These are phyloP conservation scores for Metschnikowia matae DNA, from an alignment of 805 yeast genomes.

Conservation along the genomic window DNA sequence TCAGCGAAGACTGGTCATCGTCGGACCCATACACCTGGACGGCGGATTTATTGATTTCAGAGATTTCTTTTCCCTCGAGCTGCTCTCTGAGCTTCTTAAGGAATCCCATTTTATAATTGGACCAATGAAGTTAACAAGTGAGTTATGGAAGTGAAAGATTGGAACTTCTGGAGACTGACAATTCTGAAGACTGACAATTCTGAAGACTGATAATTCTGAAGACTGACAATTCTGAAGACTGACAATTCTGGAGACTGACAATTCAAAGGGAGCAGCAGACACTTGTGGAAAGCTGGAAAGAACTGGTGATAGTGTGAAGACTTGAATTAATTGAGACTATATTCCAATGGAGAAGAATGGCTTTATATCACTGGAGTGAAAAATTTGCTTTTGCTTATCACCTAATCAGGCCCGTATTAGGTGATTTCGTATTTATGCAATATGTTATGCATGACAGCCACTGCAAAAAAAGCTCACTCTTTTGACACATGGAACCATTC, in stretches of 20 bases:
- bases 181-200: no score
- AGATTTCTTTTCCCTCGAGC: constrained; percentile 9
- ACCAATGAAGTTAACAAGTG: neutral
- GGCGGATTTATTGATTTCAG: constrained; percentile 1
- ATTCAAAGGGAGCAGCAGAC: no score
- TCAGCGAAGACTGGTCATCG: neutral
- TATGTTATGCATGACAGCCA: neutral
- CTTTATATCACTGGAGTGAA: neutral
- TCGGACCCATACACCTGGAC: constrained; percentile 3
- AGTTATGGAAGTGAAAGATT: no score
- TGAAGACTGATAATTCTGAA: no score
- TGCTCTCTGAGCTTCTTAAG: neutral
- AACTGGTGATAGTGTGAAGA: no score
- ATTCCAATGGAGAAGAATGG: neutral
- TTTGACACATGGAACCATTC: no score
- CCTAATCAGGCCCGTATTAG: neutral
- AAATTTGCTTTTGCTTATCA: neutral
- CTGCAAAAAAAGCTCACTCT: neutral
- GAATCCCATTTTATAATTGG: constrained; percentile 4
- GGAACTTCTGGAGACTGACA: no score
- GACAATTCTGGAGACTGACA: no score
- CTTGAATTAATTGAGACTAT: no score
- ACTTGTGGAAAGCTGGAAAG: no score
- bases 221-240: no score
- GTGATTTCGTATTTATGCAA: constrained; percentile 1